Evolutionary conservation across 2,329 filamentous ascomycete species (phyloP), one percentile per base, ranked within the genome.

Genomic region (Fusarium tuaranense): DNA sequence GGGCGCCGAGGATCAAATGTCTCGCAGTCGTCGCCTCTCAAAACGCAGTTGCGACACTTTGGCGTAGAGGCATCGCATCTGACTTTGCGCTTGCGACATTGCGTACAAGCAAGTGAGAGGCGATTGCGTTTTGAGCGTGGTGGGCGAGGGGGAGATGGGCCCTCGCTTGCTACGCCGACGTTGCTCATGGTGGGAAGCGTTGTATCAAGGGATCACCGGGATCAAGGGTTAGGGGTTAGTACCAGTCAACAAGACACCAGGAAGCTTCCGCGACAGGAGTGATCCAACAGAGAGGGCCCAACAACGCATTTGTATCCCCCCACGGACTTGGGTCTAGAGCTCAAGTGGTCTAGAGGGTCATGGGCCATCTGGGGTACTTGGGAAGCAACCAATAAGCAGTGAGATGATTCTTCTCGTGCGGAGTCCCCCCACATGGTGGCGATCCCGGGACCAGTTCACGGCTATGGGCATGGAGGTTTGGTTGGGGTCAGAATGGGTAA

Each of bases 21-120:
- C 22, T 73, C 63, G 41, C 75, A 76, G 8, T 57, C 53, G 7
- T 76, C 75, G 16, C 75, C 74, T 30, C 75, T 72, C 4, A 77
- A 36, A 9, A 75, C 74, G 30, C 75, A 76, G 41, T 76, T 76
- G n/a, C 70, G 74, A 32, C 75, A 76, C 41, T 77, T 75, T 14
- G 75, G 75, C 20, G 70, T 77, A 51, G 73, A 66, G n/a, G 75
- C 75, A 14, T 76, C 75, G 51, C 75, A 76, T 65, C 75, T 68
- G 14, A 76, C 75, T 57, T 76, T 76, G 30, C 75, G 75, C 48
- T 69, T 77, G 62, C 75, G 75, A 30, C 75, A 76, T 34, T 70
- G 68, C 5, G 59, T 77, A 16, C 75, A 76, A 0, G 75, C 75
- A 7, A 76, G 46, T 5, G 75, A 75, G 48, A 76, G 66, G 7